Conservation (phyloP, 2,329 filamentous ascomycete species). For the Fusarium oligoseptatum region DNA sequence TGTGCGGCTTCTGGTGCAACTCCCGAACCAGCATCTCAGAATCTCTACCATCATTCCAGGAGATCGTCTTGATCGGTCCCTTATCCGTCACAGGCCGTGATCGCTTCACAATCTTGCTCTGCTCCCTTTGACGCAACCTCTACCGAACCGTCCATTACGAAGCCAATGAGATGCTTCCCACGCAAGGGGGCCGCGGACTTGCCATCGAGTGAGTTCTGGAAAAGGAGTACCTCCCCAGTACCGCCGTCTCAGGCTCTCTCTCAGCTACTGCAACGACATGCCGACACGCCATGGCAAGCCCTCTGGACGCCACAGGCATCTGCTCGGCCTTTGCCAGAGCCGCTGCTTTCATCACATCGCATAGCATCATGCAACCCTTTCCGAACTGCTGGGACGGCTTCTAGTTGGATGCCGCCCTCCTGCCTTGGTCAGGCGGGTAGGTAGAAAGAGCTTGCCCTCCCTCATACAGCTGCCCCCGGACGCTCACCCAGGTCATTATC, state of each 20-base stretch:
- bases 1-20: neutral
- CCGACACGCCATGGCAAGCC: constrained; percentile 23
- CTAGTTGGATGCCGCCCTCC: constrained; percentile 27
- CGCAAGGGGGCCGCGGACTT: neutral
- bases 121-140: constrained; percentile 6
- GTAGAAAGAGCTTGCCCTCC: constrained; percentile 28
- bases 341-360: constrained; percentile 22
- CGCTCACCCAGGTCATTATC: neutral
- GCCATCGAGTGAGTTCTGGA: neutral
- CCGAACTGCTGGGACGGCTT: constrained; percentile 32
- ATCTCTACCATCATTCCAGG: constrained; percentile 25
- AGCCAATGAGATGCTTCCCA: constrained; percentile 9
- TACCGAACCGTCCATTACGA: neutral
- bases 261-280: constrained; percentile 17
- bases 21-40: constrained; percentile 6
- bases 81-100: neutral
- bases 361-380: constrained; percentile 27
- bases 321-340: constrained; percentile 12
- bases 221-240: neutral
- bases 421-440: constrained; percentile 8
- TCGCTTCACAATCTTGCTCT: constrained; percentile 15
- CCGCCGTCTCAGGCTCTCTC: constrained; percentile 12
- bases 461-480: neutral
- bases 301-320: constrained; percentile 30
- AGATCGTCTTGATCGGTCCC: neutral